Evolutionary conservation across 1,139 yeast genomes (phyloP), one percentile per base, ranked within the genome.

Genomic region (Chernovozyma aurita): DNA sequence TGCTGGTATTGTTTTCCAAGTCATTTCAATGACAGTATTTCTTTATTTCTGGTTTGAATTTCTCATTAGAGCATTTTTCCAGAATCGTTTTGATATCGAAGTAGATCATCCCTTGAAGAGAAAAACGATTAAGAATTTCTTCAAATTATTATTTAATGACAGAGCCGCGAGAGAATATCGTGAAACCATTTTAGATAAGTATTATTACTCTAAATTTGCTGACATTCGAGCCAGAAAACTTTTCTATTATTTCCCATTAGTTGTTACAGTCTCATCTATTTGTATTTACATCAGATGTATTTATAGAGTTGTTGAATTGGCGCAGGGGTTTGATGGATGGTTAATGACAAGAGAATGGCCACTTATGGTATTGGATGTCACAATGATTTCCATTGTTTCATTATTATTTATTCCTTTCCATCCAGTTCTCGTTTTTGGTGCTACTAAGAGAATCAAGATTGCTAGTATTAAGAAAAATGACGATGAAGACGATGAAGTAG

Each of bases 1-100:
- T 44, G 95, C 78, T 3, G 97, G 97, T 22, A 72, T 90, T 42
- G 78, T 79, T 0, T 66, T 84, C 48, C 97, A 90, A 61, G 88
- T 87, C 11, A 67, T 74, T 16, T 76, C 88, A 11, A 85, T 88
- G 85, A 47, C 76, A 1, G 42, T 80, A 1, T 88, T 85, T 57
- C 56, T 83, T 32, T 28, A 61, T 4, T 65, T 85, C 32, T 81
- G 80, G 73, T 57, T 64, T 34, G 73, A 70, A 42, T 80, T 82
- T 52, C 53, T 77, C 37, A 65, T 57, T 48, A 61, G 70, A 34
- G 57, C 80, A 16, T 70, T 58, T 47, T 63, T 70, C 48, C 61
- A 50, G 37, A 57, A 64, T 30, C 36, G 53, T 26, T 36, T 48
- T 32, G 34, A 43, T 24, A 34, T 47, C 31, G 41, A 46, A 26